Evolutionary conservation across 176 grass and related monocot genomes (phyloP), one percentile per base, ranked within the genome.

Genomic region (Luzula sylvatica): DNA sequence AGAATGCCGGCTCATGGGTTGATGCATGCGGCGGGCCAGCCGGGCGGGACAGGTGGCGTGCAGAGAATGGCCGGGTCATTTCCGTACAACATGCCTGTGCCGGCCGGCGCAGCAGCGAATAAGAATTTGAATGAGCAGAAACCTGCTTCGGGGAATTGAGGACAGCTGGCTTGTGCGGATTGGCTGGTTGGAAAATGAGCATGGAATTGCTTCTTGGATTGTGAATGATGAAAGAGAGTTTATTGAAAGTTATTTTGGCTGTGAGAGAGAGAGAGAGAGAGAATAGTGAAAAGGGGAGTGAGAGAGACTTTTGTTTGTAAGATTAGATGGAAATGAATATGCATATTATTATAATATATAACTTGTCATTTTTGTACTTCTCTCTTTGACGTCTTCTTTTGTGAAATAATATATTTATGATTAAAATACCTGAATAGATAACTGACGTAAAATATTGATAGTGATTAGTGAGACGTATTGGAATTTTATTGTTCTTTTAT

Each of bases 111-210:
- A 0, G 46, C 79, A 16, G 20, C 23, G 2, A 2, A 9, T 35
- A 90, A 98, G 57, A 74, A 76, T 3, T 38, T 68, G 3, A 66
- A 56, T 23, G 86, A 98, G 49, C 78, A 87, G 60, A 90, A 90
- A 56, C 86, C 92, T 70, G 81, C 81, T 59, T 77, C 77, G 45
- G 92, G 92, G 86, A 90, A 76, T 18, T 38, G 4, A 54, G n/a
- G n/a, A n/a, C n/a, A n/a, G n/a, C 52, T 22, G 2, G 39, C 20
- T 25, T 30, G 58, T 27, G 24, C 7, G 1, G 30, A 35, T 4
- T 4, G 30, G 30, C 30, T 35, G 30, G 9, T 35, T 35, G 30
- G 30, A 35, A 35, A 35, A 51, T 19, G n/a, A 51, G 5, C 7
- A 51, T 17, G 20, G 46, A 8, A 8, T 17, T 8, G 46, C 7